Evolutionary conservation across 2,329 filamentous ascomycete genomes (phyloP), one percentile per base, ranked within the genome.

Genomic region (Colletotrichum karsti): DNA sequence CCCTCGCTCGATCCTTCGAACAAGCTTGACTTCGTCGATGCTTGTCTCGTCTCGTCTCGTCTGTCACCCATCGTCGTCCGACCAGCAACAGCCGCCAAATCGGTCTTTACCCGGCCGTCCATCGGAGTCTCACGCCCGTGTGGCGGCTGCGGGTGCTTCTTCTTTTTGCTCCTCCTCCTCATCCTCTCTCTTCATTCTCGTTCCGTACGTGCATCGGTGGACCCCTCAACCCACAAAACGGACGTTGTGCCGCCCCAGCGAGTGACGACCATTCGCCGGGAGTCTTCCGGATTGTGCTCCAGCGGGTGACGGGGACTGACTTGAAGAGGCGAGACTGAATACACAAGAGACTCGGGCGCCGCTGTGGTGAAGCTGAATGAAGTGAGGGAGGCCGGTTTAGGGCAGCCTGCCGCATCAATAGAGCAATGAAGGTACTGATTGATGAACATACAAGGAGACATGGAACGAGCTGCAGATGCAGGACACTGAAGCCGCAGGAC

Each of bases 61-160:
- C 22, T 13, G 20, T 18, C 7, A 24, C 44, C 20, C 48, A 15
- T 7, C 2, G 48, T 28, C 46, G 37, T 53, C 37, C 46, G 35
- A 59, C 26, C 24, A 42, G 44, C 55, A 24, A 22, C 33, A 37
- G n/a, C 30, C 8, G 9, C 24, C 35, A 42, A 26, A 30, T 54
- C 58, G 63, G 63, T 30, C 39, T 55, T 61, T 50, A 62, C 39
- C 63, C 57, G 63, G 48, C 56, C 63, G 57, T 61, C 56, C 13
- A 54, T 65, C 62, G 56, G 62, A 55, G 48, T 50, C 28, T 28
- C 24, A 61, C 22, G 7, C 63, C 39, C 50, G 50, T 44, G n/a
- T 24, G 15, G 46, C 46, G 46, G 46, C 22, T 50, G 46, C 46
- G 26, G 48, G 26, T 35, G 20, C 18, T 26, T 8, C 41, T 48